Conservation (phyloP, 2,329 filamentous ascomycete species). For the Teratosphaeria zuluensis region DNA sequence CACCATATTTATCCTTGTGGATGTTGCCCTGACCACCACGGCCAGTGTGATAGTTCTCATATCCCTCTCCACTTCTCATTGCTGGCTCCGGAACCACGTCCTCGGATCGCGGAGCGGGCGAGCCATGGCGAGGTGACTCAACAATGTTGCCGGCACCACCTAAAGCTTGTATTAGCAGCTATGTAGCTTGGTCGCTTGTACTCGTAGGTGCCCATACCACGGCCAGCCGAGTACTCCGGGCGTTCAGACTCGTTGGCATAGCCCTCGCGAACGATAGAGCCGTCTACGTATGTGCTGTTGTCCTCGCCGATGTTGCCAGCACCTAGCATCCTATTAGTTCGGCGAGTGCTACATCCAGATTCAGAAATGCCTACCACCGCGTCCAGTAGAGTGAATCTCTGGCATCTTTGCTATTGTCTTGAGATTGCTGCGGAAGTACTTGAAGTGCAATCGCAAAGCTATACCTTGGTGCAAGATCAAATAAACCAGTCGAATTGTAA, state of each 20-base stretch:
- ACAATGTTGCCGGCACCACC: slow-evolving; percentile 35
- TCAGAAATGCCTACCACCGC: slow-evolving; percentile 40
- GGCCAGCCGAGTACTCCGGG: slow-evolving; percentile 30
- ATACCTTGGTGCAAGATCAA: background rate
- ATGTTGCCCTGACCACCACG: slow-evolving; percentile 39
- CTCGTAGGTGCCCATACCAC: slow-evolving; percentile 1
- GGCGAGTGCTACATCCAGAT: background rate
- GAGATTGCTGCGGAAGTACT: background rate
- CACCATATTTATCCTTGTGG: slow-evolving; percentile 39
- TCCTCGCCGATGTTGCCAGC: slow-evolving; percentile 50
- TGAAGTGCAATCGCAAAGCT: background rate
- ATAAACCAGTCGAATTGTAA: background rate
- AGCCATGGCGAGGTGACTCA: slow-evolving; percentile 22
- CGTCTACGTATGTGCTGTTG: slow-evolving; percentile 35
- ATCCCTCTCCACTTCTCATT: slow-evolving; percentile 20
- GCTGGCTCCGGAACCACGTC: slow-evolving; percentile 37
- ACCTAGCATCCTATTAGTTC: slow-evolving; percentile 28
- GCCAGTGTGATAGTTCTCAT: slow-evolving; percentile 40
- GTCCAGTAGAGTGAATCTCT: slow-evolving; percentile 41
- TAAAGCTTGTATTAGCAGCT: background rate
- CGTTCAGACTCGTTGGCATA: slow-evolving; percentile 27
- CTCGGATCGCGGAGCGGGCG: slow-evolving; percentile 18
- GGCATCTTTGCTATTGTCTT: background rate
- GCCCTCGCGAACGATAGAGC: slow-evolving; percentile 38
- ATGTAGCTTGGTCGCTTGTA: background rate